Evolutionary conservation across 1,139 yeast species (phyloP), one percentile per base, ranked within the genome.

Genomic region (Pneumocystis jirovecii): DNA sequence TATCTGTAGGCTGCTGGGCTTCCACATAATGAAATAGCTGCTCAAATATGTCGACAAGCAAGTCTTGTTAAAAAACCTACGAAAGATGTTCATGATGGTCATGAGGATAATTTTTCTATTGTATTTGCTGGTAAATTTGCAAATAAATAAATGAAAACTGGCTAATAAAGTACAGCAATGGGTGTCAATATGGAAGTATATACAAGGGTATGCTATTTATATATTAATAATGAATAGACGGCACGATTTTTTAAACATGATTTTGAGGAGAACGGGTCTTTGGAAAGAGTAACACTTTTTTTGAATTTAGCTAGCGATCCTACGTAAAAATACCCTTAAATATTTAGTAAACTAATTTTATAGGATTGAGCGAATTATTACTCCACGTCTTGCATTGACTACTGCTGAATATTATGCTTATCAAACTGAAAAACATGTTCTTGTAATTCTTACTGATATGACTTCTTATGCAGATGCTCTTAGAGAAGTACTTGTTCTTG

Each of bases 31-130:
- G 98, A 95, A 79, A 91, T 93, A 79, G 99, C 99, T 69, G 98
- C 99, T 62, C 99, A 93, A 79, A 93, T 93, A 77, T 93, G 97
- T 83, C 90, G 99, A 81, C 99, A 93, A 80, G 98, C 99, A 62
- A 97, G 97, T 73, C 83, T 93, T 75, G 98, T 95, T 67, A 70
- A 70, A 68, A 61, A 61, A 10, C 98, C 99, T 74, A 93, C 98
- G 64, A 93, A 93, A 80, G 99, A 93, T 77, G 98, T 93, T 67
- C 98, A 93, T 76, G 99, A 93, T 78, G 99, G 98, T 74, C 99
- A 93, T 77, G 98, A 93, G 79, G 99, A 93, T 73, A 93, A 93
- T 79, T 93, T 93, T 87, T 89, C 96, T 67, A 95, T 93, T 79
- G 99, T 93, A 63, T 93, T 93, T 75, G 99, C 97, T 64, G 57